Conservation (phyloP, 805 yeast genomes). For the Pichia ethanolica region DNA sequence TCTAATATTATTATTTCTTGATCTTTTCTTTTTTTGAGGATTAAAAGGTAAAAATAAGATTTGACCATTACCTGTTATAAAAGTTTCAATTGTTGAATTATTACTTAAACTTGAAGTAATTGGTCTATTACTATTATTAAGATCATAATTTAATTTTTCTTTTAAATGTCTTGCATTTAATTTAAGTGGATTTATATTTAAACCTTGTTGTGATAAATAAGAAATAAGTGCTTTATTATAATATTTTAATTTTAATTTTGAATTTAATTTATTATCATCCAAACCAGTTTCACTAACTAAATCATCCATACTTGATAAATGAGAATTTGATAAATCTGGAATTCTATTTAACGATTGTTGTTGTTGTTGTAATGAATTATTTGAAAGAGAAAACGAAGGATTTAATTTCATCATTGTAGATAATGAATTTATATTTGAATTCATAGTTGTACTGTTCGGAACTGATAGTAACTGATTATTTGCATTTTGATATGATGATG, state of each 20-base stretch:
- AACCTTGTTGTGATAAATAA: slow-evolving; percentile 24
- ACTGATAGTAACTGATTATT: too few species aligned
- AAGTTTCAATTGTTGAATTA: slow-evolving; percentile 17
- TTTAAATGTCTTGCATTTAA: slow-evolving; percentile 11
- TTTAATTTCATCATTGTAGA: background rate
- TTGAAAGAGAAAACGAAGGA: too few species aligned
- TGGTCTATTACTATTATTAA: background rate
- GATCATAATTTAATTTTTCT: background rate
- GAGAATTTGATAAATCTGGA: background rate
- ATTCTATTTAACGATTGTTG: background rate
- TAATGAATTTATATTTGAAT: too few species aligned
- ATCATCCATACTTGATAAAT: slow-evolving; percentile 19
- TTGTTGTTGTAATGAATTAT: background rate
- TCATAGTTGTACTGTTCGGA: too few species aligned
- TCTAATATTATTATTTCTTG: slow-evolving; percentile 5
- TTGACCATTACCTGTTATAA: slow-evolving; percentile 28
- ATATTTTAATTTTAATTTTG: slow-evolving; percentile 15
- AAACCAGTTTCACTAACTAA: slow-evolving; percentile 18
- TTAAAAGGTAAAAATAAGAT: slow-evolving; percentile 28
- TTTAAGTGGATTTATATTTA: slow-evolving; percentile 21
- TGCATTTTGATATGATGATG: too few species aligned
- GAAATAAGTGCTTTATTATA: slow-evolving; percentile 22
- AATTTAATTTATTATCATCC: slow-evolving; percentile 11
- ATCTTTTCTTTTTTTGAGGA: slow-evolving; percentile 22
- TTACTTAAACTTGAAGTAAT: slow-evolving; percentile 6